phyloP scores from a whole-genome alignment of 78 protist genomes.

The Bigelowiella natans region DNA sequence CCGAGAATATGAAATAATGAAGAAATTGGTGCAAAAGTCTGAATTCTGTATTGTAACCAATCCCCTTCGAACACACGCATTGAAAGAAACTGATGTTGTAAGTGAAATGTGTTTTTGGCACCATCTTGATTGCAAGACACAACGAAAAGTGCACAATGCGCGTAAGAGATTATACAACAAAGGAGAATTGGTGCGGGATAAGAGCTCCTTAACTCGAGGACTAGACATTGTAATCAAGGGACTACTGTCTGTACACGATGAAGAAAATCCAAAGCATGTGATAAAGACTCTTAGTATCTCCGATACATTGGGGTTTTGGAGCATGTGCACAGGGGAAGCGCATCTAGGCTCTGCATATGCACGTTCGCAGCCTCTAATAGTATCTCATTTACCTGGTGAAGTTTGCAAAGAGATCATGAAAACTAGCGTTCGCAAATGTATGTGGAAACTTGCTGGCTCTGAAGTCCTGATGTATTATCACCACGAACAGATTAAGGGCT shows the following conservation, averaged over 20 bases:
- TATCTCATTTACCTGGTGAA: neutral
- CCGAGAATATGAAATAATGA: neutral
- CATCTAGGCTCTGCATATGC: neutral
- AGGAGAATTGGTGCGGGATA: too few species aligned
- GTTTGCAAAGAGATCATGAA: neutral
- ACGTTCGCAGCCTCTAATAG: neutral
- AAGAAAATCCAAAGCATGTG: neutral
- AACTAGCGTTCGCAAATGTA: neutral
- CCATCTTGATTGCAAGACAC: neutral
- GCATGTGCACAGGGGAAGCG: neutral
- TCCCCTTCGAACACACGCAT: neutral
- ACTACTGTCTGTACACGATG: neutral
- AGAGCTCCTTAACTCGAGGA: too few species aligned
- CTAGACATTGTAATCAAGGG: too few species aligned
- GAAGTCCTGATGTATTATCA: neutral
- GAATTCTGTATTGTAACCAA: neutral
- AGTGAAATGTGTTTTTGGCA: neutral
- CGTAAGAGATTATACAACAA: too few species aligned
- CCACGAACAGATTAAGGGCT: neutral
- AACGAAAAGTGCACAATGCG: neutral
- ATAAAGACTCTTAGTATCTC: neutral
- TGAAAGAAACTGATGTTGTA: neutral
- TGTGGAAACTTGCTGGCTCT: neutral
- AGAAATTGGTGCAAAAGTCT: neutral
- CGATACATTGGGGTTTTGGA: neutral